Evolutionary conservation across 2,329 filamentous ascomycete genomes (phyloP).

Genomic region (Venturia asperata): DNA sequence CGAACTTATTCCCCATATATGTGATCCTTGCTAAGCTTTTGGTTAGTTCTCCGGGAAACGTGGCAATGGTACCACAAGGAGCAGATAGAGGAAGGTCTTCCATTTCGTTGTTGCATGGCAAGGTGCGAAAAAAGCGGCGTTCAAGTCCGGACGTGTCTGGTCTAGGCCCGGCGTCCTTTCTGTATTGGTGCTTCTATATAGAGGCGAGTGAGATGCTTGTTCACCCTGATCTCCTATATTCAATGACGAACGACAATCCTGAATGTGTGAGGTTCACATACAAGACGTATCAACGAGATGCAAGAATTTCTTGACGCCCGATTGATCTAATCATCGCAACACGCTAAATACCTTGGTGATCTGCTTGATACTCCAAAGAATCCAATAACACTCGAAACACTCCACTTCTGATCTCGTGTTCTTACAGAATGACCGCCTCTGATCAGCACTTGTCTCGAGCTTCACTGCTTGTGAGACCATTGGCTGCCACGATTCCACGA

Average conservation of each 20-base stretch:
- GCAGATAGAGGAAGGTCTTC: conserved; percentile 30
- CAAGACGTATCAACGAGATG: no score
- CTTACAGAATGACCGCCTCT: no score
- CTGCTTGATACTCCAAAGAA: no score
- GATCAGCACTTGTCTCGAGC: no score
- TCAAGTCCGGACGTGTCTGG: neutral
- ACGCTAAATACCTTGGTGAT: no score
- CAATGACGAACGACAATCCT: neutral
- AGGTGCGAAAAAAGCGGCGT: conserved; percentile 1
- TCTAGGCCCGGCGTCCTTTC: neutral
- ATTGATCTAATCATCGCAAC: no score
- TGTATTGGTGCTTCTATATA: neutral
- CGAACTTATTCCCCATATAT: neutral
- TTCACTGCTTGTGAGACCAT: no score
- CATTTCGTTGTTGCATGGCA: neutral
- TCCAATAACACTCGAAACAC: no score
- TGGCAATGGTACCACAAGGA: conserved; percentile 80
- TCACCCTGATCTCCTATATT: neutral
- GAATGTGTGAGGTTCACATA: no score
- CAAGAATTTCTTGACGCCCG: no score
- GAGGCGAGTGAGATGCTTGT: neutral
- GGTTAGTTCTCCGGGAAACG: conserved; percentile 78
- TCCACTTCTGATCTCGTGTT: no score
- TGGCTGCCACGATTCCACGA: no score
- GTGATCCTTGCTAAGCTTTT: conserved; percentile 30